Evolutionary conservation across 345 rosid genomes (phyloP), one percentile per base, ranked within the genome.

Genomic region (Euphorbia tirucalli): DNA sequence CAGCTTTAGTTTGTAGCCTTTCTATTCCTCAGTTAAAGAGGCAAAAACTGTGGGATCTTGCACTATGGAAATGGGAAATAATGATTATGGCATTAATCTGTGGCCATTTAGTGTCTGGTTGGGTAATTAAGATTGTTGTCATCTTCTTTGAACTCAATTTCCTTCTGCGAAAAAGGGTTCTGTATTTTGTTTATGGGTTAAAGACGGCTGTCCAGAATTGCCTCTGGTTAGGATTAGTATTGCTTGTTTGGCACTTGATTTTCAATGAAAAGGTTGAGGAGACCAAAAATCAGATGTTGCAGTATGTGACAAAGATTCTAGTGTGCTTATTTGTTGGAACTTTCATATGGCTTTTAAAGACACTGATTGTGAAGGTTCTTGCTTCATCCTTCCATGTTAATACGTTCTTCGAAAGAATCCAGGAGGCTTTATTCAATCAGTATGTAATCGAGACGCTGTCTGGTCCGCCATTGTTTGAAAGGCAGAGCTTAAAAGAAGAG

Each of bases 141-240:
- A 64, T 82, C 73, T 55, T 81, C 21, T 58, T 77, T 14, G 87
- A 82, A 70, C 77, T 70, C 24, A 81, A 76, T 61, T 84, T 82
- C 46, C 77, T 84, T 19, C 50, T 81, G 37, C 75, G 82, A 27
- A 82, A 86, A 79, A 56, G 84, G 54, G 86, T 84, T 69, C 24
- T 86, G 24, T 86, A 84, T 65, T 86, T 86, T n/a, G 87, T 86
- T 4, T 86, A 84, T 25, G 86, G 87, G 32, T 72, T 86, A 71
- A 82, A 75, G 65, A 84, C 55, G 35, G 48, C 87, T 16, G 87
- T 77, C 25, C 86, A 79, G 75, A 81, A 81, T 71, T 77, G 68
- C 50, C 72, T 84, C 25, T 84, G 83, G 85, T 48, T 81, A 67
- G 86, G 85, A n/a, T 61, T 82, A 11, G 71, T 75, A 46, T 28